Percentiles rank a stretch among this genome's conserved stretches.
Evolutionary conservation across 2,329 filamentous ascomycete species (phyloP).

Genomic region (Colletotrichum tofieldiae): DNA sequence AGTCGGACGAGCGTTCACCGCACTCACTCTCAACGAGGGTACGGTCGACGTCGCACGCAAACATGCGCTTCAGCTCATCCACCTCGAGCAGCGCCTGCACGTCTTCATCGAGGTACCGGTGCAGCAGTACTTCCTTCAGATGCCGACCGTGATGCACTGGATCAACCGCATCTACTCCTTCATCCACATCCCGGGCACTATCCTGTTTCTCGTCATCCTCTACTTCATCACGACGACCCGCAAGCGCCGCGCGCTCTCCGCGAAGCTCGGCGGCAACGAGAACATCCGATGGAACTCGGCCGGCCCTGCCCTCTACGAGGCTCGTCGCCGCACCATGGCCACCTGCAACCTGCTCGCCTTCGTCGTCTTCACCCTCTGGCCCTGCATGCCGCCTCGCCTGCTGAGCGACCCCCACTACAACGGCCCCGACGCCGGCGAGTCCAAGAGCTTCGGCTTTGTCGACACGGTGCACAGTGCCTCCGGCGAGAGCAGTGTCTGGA

Average conservation of each 20-base stretch:
- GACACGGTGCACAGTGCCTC: conserved; percentile 64
- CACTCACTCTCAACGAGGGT: conserved; percentile 76
- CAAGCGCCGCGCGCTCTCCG: conserved; percentile 58
- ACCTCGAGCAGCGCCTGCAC: conserved; percentile 74
- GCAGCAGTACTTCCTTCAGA: conserved; percentile 67
- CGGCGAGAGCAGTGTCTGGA: conserved; percentile 64
- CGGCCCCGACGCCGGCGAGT: conserved; percentile 70
- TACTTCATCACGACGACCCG: conserved; percentile 80
- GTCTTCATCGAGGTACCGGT: conserved; percentile 77
- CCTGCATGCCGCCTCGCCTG: conserved; percentile 69
- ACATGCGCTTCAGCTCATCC: conserved; percentile 78
- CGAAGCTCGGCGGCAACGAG: conserved; percentile 48
- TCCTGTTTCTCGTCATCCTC: conserved; percentile 75
- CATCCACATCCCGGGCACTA: conserved; percentile 84
- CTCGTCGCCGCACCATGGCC: conserved; percentile 70
- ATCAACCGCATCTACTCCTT: conserved; percentile 83
- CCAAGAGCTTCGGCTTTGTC: conserved; percentile 69
- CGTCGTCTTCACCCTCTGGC: conserved; percentile 66
- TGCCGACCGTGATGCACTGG: conserved; percentile 73
- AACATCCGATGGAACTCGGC: conserved; percentile 49
- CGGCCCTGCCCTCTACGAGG: conserved; percentile 67
- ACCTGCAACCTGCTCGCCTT: conserved; percentile 69
- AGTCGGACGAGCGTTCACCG: conserved; percentile 80
- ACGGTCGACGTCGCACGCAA: conserved; percentile 78
- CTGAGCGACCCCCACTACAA: conserved; percentile 69